Base-by-base conservation (phyloP, 495 filamentous ascomycete genomes). In the Saxophila tyrrhenica region DNA sequence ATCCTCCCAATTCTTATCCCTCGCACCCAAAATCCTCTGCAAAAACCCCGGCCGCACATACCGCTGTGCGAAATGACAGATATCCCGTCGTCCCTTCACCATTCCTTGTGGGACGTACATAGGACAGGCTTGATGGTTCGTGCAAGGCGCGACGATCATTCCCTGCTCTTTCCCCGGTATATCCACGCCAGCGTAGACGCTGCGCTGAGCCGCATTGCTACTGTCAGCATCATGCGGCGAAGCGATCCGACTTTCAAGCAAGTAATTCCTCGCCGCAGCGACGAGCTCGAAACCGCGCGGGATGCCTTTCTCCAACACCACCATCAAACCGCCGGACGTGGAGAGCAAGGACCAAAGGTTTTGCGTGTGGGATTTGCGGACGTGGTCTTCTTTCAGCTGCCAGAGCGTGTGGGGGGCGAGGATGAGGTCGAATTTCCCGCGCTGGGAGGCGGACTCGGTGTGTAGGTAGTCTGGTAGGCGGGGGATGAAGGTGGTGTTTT, bases 141-240 rank as follows among this genome's bases (percentile, higher is more conserved):
- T 98, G 67, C 92, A 98, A 0, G 92, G 92, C 0, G 94, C 92
- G 56, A 98, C 77, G 60, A 98, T 96, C 82, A 90, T 89, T 57
- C 89, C 92, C 0, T 75, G 68, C 57, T 92, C 88, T 32, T 55
- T 53, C 3, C 11, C 17, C 23, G 17, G 21, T 2, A 17, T 22
- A 21, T 23, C 20, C 10, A 22, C 21, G 24, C 16, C 15, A 2
- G 24, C 24, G 9, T n/a, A 48, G 20, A 44, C 22, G 8, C 50
- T 17, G 1, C 19, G 24, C 25, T 58, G 25, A 1, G 22, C 38
- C 20, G 22, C 49, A 24, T 53, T 54, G 23, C 73, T 59, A n/a
- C 64, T 63, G 11, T 64, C 60, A 5, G 63, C 60, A 13, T 62
- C 46, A 20, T 55, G 58, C n/a, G 67, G 62, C 39, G 84, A 82